A percentile compares a stretch with the other conserved stretches of the same genome.
Evolutionary conservation across 805 yeast species (phyloP).

Genomic region (Saturnispora mendoncae): DNA sequence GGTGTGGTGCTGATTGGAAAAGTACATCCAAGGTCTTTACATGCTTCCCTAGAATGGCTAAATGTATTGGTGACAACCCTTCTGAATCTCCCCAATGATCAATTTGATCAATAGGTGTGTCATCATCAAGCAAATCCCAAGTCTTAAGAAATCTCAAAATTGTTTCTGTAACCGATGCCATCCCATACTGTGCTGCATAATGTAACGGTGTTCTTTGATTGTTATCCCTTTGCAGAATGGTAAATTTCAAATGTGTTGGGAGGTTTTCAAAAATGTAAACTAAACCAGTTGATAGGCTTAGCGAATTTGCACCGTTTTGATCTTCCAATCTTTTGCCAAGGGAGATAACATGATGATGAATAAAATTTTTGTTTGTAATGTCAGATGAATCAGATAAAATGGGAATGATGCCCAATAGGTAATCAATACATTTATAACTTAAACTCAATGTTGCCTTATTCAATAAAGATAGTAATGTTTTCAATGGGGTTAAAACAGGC

Average conservation of each 20-base stretch:
- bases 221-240: slow-evolving; percentile 60
- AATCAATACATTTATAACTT: slow-evolving; percentile 49
- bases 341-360: slow-evolving; percentile 75
- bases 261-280: slow-evolving; percentile 49
- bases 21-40: slow-evolving; percentile 63
- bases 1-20: slow-evolving; percentile 35
- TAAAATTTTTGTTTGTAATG: slow-evolving; percentile 71
- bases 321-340: slow-evolving; percentile 55
- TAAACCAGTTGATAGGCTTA: slow-evolving; percentile 51
- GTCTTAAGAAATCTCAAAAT: slow-evolving; percentile 46
- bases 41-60: slow-evolving; percentile 76
- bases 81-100: slow-evolving; percentile 71
- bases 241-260: slow-evolving; percentile 43
- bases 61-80: slow-evolving; percentile 68
- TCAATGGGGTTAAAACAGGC: slow-evolving; percentile 43
- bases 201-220: slow-evolving; percentile 82
- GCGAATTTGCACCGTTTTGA: slow-evolving; percentile 43
- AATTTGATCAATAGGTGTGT: slow-evolving; percentile 46
- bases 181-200: slow-evolving; percentile 82
- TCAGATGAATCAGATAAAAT: slow-evolving; percentile 58
- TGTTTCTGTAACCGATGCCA: slow-evolving; percentile 50
- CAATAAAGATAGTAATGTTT: slow-evolving; percentile 49
- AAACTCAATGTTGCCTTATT: slow-evolving; percentile 55
- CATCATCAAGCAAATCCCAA: slow-evolving; percentile 50
- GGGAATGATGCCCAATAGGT: slow-evolving; percentile 42